phyloP scores from a whole-genome alignment of 257 asterid species.

The Nicotiana obtusifolia region DNA sequence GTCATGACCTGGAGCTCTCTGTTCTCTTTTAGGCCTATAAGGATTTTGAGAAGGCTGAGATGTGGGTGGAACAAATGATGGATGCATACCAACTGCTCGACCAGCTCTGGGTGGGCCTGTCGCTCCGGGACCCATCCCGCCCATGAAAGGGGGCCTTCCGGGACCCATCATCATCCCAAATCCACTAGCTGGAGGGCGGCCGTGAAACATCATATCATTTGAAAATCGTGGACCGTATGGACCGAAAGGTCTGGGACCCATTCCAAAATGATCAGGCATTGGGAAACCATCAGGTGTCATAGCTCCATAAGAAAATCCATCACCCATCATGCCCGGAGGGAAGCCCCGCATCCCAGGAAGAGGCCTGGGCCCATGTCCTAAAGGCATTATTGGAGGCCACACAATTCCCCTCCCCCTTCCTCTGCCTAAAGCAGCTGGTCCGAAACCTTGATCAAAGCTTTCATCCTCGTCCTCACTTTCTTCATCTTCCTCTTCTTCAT shows the following conservation, averaged over 20 bases:
- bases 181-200: slow-evolving; percentile 60
- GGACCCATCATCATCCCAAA: slow-evolving; percentile 88
- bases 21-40: slow-evolving; percentile 50
- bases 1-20: slow-evolving; percentile 30
- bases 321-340: slow-evolving; percentile 72
- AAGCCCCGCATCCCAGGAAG: slow-evolving; percentile 63
- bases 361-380: slow-evolving; percentile 61
- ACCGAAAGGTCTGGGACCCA: slow-evolving; percentile 74
- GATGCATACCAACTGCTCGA: slow-evolving; percentile 44
- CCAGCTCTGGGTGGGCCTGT: slow-evolving; percentile 36
- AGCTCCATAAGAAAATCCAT: slow-evolving; percentile 66
- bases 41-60: slow-evolving; percentile 45
- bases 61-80: slow-evolving; percentile 34
- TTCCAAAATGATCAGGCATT: slow-evolving; percentile 63
- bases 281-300: slow-evolving; percentile 72
- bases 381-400: slow-evolving; percentile 86
- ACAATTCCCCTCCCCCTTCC: slow-evolving; percentile 87
- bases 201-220: slow-evolving; percentile 78
- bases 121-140: slow-evolving; percentile 33
- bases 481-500: slow-evolving; percentile 91
- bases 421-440: slow-evolving; percentile 49
- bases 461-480: slow-evolving; percentile 85
- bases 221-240: slow-evolving; percentile 72
- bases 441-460: slow-evolving; percentile 42
- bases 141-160: slow-evolving; percentile 64